Base-by-base conservation (phyloP, 805 yeast species). In the Ogataea pignaliae region DNA sequence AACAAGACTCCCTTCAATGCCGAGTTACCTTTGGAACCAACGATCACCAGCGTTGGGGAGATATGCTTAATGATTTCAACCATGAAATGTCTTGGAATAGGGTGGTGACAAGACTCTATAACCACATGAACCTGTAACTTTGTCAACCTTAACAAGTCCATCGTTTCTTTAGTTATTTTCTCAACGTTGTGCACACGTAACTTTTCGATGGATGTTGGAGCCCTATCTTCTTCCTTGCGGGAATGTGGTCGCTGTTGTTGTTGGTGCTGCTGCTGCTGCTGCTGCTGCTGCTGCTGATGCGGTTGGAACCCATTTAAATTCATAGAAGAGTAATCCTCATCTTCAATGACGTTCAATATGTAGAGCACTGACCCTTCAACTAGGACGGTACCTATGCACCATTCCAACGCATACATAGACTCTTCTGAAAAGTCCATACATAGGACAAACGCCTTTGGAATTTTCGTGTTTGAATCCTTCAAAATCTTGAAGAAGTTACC, bases 351-450 rank as follows among this genome's bases (percentile, higher is more conserved):
- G 52, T 78, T 76, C 21, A 88, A 79, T 16, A 88, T 77, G 59
- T 85, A 87, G 43, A 89, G 64, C 0, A 89, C 88, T 42, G 88
- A 85, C 0, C 93, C 93, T 56, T 87, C 89, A 17, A 82, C 84
- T 38, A 89, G 71, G 0, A 88, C 83, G 0, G 95, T 78, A 2
- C 97, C 97, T 53, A 90, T 72, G 36, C 89, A 78, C 85, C 96
- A 89, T 56, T 88, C 93, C 17, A 90, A 70, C 0, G 97, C 93
- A 62, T 85, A 85, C 33, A 74, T 72, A 2, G 95, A 83, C 59
- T 88, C 97, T 0, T 88, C 85, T 3, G 91, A 81, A 50, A 85
- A 75, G 60, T 90, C 97, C 69, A 85, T 77, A 56, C 93, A 88
- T 16, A 88, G 74, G 39, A 89, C 65, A 61, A 81, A 88, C 58